A percentile compares a stretch with the other conserved stretches of the same genome.
These are phyloP conservation scores for Symbiotaphrina buchneri DNA, from an alignment of 495 filamentous ascomycete species.

Conservation along the genomic window DNA sequence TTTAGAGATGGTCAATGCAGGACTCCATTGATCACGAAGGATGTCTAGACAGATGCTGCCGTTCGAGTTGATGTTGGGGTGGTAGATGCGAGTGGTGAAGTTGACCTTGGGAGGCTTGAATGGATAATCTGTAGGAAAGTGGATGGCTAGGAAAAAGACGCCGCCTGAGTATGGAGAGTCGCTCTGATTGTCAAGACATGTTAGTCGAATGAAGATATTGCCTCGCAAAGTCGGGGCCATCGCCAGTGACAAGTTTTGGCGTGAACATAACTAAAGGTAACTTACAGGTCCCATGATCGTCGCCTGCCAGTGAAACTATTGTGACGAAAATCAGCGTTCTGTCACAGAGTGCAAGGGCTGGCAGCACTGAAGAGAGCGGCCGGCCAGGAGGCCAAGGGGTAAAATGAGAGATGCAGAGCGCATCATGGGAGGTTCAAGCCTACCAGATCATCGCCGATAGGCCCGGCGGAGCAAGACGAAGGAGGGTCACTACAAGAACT, in stretches of 20 bases:
- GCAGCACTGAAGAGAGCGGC: no score
- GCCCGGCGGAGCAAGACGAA: constrained; percentile 94
- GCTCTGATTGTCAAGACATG: no score
- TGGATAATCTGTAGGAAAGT: constrained; percentile 98
- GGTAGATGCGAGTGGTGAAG: constrained; percentile 98
- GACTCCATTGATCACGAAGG: constrained; percentile 96
- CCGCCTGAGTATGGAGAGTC: constrained; percentile 94
- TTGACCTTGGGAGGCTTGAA: constrained; percentile 99
- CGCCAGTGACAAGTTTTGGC: neutral
- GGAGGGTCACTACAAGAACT: constrained; percentile 87
- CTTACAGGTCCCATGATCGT: constrained; percentile 99
- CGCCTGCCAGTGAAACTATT: constrained; percentile 98
- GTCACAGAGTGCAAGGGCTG: no score
- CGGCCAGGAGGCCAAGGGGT: constrained; percentile 1
- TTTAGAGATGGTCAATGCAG: constrained; percentile 95
- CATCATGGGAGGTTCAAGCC: constrained; percentile 16
- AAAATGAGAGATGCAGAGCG: neutral
- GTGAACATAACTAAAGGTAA: constrained; percentile 9
- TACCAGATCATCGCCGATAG: constrained; percentile 95
- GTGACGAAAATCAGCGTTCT: constrained; percentile 14
- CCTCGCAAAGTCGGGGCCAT: neutral
- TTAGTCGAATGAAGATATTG: constrained; percentile 10
- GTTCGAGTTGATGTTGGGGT: constrained; percentile 99
- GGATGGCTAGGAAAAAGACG: constrained; percentile 94
- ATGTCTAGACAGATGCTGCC: constrained; percentile 98